Evolutionary conservation across 2,329 filamentous ascomycete species (phyloP).

Genomic region (Pyrenophora teres): DNA sequence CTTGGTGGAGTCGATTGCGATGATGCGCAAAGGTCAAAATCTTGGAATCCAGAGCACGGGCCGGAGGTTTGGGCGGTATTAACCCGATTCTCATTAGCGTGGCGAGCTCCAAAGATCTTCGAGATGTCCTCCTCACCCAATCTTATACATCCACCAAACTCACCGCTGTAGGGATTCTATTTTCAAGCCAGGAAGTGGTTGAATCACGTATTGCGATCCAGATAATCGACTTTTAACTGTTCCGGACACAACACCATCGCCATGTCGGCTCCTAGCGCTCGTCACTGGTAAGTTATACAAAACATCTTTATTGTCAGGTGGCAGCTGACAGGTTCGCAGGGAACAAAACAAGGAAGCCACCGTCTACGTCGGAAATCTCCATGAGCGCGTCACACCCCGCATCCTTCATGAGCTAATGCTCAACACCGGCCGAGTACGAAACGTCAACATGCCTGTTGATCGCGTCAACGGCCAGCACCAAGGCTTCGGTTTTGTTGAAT

Average conservation of each 20-base stretch:
- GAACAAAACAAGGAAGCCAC: conserved; percentile 97
- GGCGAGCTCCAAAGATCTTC: conserved; percentile 30
- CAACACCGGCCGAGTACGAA: conserved; percentile 94
- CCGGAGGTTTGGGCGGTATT: conserved; percentile 6
- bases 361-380: conserved; percentile 97
- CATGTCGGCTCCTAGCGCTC: conserved; percentile 66
- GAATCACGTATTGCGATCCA: conserved; percentile 1
- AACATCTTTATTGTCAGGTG: background rate
- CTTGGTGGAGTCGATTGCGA: conserved; percentile 12
- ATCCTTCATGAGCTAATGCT: conserved; percentile 98
- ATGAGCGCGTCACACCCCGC: conserved; percentile 89
- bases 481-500: conserved; percentile 98
- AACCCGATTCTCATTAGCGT: conserved; percentile 16
- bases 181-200: background rate
- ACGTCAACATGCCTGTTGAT: conserved; percentile 97
- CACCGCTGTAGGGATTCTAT: background rate
- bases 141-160: conserved; percentile 7
- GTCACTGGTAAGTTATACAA: conserved; percentile 69
- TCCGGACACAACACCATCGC: conserved; percentile 7
- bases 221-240: background rate
- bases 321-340: conserved; percentile 34
- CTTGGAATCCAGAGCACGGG: conserved; percentile 17
- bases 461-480: conserved; percentile 96
- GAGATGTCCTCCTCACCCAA: conserved; percentile 6
- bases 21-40: conserved; percentile 31